Base-by-base conservation (phyloP, 768 basidiomycete genomes). In the Phaffia australis region DNA sequence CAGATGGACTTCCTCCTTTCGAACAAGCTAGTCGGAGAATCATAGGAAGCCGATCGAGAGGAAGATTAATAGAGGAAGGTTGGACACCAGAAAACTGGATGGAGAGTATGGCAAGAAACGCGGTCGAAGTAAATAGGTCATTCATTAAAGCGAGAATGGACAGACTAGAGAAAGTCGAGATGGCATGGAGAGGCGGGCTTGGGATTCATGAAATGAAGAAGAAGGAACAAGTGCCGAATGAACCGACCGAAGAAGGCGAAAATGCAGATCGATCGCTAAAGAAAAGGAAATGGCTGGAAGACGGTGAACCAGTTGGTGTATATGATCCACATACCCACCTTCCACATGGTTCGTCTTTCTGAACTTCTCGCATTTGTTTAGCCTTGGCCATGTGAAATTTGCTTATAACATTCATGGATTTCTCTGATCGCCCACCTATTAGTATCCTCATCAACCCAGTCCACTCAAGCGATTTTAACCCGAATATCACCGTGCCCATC, bases 11-110 rank as follows among this genome's bases (percentile, higher is more conserved):
- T 11, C 57, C 90, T 71, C 66, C 66, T n/a, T 67, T 62, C 60
- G n/a, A 23, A 21, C 27, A 19, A 89, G 89, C 0, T 89, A 89
- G 0, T 88, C 87, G 69, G 86, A 86, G 0, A 88, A 91, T 66
- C 81, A 88, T 71, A 89, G 92, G 77, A 85, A 86, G 29, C 75
- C 87, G 72, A 75, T 93, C 64, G 81, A 83, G 54, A 80, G 87
- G n/a, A 86, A 88, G 67, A 11, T 42, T 42, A 42, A 42, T 4
- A 42, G 35, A 42, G 35, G 35, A 42, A 42, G 88, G 89, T 0
- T 82, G 94, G 14, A 85, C 82, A 47, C 86, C 84, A 73, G 87
- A 92, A 71, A 94, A 94, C 73, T 98, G 92, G 92, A 93, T 97
- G 88, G 80, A 76, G 72, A 82, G 86, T 76, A 85, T 85, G 69